Base-by-base conservation (phyloP, 805 yeast species). In the Metschnikowia vanudenii region DNA sequence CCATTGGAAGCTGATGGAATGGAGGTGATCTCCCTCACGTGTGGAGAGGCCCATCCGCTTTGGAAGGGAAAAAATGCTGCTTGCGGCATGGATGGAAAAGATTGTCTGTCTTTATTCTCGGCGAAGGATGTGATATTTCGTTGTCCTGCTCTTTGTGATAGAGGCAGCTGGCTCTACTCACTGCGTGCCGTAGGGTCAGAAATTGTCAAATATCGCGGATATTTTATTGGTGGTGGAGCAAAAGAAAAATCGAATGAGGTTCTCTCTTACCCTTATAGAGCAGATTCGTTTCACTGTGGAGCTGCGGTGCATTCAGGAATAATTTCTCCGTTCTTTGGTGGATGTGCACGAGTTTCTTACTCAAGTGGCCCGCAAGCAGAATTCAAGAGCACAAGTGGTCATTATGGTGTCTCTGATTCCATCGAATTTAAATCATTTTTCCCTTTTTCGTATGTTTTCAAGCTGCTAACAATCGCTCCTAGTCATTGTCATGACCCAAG, bases 141-240 rank as follows among this genome's bases (percentile, higher is more conserved):
- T 54, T 91, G 98, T 63, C 96, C 96, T 0, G 96, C 97, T 0
- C 68, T 90, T 29, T 91, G 98, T 65, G 89, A 84, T 54, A 68
- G 84, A 29, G 87, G 81, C 28, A 82, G 90, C 31, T 81, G 86
- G 82, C 77, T 88, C 0, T 91, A 82, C 62, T 80, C 90, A 2
- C 79, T 84, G 14, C 68, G 84, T 10, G 83, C 91, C 0, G 88
- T 88, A 0, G 97, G 97, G 0, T 75, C 75, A 42, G 68, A 79
- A 45, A 65, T 79, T 52, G 71, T 85, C 19, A 86, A 87, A 59
- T 88, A 91, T 59, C 64, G 82, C 43, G 85, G 86, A 1, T 88
- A 74, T 56, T 79, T 81, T 28, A 78, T 91, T 20, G 97, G 97
- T 2, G 96, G 96, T 14, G 91, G 91, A 1, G 59, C 58, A 16